phyloP scores from a whole-genome alignment of 768 basidiomycete species.

The Podaxis sp. region DNA sequence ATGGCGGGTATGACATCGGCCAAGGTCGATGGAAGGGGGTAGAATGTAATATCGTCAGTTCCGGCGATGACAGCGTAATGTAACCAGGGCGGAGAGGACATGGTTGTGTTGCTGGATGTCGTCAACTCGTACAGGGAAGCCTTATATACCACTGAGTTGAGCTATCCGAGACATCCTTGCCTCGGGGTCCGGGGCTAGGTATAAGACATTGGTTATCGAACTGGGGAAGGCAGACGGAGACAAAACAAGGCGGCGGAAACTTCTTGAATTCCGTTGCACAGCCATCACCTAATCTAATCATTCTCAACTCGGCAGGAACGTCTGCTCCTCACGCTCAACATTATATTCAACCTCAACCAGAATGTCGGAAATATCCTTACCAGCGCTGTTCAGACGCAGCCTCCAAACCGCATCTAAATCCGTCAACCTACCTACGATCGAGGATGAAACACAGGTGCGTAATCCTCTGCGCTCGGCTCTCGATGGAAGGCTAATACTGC shows the following conservation, averaged over 20 bases:
- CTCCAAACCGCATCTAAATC: constrained; percentile 40
- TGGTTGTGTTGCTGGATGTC: no score
- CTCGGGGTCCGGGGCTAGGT: no score
- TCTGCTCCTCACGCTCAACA: neutral
- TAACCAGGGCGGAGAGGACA: no score
- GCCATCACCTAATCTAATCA: constrained; percentile 13
- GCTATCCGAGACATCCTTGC: no score
- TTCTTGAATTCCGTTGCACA: neutral
- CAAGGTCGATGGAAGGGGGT: no score
- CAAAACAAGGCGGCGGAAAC: neutral
- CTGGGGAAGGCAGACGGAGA: no score
- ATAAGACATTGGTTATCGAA: no score
- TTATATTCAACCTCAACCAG: constrained; percentile 1
- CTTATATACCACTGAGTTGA: no score
- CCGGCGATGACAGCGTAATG: no score
- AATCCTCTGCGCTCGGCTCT: neutral
- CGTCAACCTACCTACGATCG: constrained; percentile 36
- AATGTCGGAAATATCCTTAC: constrained; percentile 32
- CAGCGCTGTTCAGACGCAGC: constrained; percentile 36
- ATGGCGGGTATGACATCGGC: no score
- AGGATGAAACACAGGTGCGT: constrained; percentile 44
- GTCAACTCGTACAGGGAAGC: no score
- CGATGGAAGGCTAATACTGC: neutral
- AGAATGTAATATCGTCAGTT: no score
- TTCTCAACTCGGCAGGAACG: neutral